Conservation (phyloP, 1,139 yeast genomes). For the Taphrina deformans region DNA sequence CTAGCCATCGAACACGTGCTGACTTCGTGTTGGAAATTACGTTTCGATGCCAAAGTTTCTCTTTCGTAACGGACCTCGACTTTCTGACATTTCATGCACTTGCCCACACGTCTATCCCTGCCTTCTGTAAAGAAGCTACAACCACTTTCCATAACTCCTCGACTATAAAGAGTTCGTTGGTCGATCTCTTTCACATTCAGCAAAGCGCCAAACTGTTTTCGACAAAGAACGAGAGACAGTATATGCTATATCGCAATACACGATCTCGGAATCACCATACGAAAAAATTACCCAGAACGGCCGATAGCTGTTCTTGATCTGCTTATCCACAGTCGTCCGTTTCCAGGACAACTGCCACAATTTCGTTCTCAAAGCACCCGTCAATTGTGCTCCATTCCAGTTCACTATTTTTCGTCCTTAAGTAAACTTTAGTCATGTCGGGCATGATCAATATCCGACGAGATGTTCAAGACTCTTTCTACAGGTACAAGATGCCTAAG, state of each 20-base stretch:
- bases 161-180: background rate
- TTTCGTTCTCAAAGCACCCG: background rate
- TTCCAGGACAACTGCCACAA: background rate
- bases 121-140: too few relatives aligned
- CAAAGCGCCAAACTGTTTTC: conserved; percentile 27
- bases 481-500: conserved; percentile 99
- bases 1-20: background rate
- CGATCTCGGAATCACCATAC: conserved; percentile 12
- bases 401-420: background rate
- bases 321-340: background rate
- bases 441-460: conserved; percentile 83
- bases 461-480: conserved; percentile 96
- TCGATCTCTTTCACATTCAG: background rate
- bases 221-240: conserved; percentile 21
- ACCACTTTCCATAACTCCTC: background rate
- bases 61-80: background rate
- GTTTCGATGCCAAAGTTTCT: background rate
- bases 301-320: conserved; percentile 14
- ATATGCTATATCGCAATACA: conserved; percentile 23
- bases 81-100: background rate
- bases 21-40: too few relatives aligned
- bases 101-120: too few relatives aligned
- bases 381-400: background rate
- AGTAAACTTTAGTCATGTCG: conserved; percentile 57
- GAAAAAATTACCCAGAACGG: conserved; percentile 15